Percentiles rank a stretch among this genome's conserved stretches.
These are phyloP conservation scores for Venturia oleaginea DNA, from an alignment of 2,329 filamentous ascomycete species.

Conservation along the genomic window DNA sequence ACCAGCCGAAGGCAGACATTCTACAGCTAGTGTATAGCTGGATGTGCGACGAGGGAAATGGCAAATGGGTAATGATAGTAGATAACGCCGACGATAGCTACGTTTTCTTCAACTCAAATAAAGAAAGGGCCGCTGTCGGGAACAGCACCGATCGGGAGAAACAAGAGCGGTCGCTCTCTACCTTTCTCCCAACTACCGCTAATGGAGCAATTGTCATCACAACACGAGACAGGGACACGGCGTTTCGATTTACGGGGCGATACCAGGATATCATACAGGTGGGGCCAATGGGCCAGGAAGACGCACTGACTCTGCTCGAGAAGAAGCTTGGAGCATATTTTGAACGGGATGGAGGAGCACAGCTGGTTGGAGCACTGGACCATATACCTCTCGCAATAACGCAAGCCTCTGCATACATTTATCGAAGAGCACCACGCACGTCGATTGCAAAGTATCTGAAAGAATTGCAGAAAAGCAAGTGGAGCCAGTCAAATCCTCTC, in stretches of 20 bases:
- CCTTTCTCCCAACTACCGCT: not conserved
- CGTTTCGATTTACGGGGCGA: conserved; percentile 17
- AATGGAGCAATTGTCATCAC: conserved; percentile 11
- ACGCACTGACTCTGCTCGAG: conserved; percentile 19
- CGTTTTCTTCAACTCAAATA: conserved; percentile 14
- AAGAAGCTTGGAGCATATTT: conserved; percentile 18
- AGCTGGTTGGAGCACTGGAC: conserved; percentile 22
- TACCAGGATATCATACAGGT: conserved; percentile 17
- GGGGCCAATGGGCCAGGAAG: conserved; percentile 18
- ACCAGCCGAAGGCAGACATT: conserved; percentile 8
- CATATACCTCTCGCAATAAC: conserved; percentile 27
- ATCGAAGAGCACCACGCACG: not conserved
- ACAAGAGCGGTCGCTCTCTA: not conserved
- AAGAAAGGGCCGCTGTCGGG: no score
- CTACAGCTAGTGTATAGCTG: not conserved
- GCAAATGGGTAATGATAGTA: conserved; percentile 19
- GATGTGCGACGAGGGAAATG: conserved; percentile 15
- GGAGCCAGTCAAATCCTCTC: not conserved
- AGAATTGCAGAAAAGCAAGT: not conserved
- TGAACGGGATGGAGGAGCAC: conserved; percentile 8
- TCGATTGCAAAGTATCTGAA: conserved; percentile 12
- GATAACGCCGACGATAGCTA: conserved; percentile 22
- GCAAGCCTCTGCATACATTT: conserved; percentile 28
- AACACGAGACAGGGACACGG: conserved; percentile 17
- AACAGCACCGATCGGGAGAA: no score